A percentile compares a stretch with the other conserved stretches of the same genome.
Conservation (phyloP, 1,139 yeast genomes). For the Geotrichum siamense region DNA sequence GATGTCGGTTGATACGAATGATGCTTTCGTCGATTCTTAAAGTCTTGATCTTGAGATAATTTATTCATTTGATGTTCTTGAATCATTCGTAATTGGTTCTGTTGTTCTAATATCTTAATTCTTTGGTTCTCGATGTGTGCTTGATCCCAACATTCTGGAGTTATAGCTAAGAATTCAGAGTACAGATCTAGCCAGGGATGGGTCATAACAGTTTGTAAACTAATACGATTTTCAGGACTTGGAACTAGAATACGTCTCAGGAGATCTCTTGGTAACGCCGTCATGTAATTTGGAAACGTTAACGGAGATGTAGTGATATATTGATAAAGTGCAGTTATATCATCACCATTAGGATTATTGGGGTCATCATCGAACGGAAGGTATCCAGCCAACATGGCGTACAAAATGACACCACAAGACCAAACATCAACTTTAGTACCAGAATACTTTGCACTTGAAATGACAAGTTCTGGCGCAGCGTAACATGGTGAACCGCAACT, state of each 20-base stretch:
- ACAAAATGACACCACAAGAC: conserved; percentile 92
- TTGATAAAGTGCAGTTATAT: conserved; percentile 80
- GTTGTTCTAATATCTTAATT: conserved; percentile 2
- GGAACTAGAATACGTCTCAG: conserved; percentile 77
- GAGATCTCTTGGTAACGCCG: conserved; percentile 85
- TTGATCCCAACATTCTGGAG: conserved; percentile 58
- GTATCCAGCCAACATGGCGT: conserved; percentile 75
- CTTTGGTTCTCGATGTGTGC: background rate
- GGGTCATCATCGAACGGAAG: conserved; percentile 83
- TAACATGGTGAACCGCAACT: conserved; percentile 92
- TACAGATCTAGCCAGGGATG: conserved; percentile 87
- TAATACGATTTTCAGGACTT: conserved; percentile 70
- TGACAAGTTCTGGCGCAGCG: conserved; percentile 90
- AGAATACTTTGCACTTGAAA: conserved; percentile 53
- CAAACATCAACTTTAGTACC: conserved; percentile 84
- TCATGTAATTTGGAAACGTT: conserved; percentile 89
- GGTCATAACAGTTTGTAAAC: conserved; percentile 57
- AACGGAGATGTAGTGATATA: conserved; percentile 86
- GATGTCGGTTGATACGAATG: conserved; percentile 1
- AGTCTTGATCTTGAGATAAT: conserved; percentile 3
- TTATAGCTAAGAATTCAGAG: conserved; percentile 67
- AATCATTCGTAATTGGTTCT: conserved; percentile 1
- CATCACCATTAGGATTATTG: conserved; percentile 44
- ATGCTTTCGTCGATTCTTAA: background rate
- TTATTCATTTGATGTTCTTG: conserved; percentile 4